Base-by-base conservation (phyloP, 1,284 basidiomycete species). In the Ceratorhiza oryzae-sativae region DNA sequence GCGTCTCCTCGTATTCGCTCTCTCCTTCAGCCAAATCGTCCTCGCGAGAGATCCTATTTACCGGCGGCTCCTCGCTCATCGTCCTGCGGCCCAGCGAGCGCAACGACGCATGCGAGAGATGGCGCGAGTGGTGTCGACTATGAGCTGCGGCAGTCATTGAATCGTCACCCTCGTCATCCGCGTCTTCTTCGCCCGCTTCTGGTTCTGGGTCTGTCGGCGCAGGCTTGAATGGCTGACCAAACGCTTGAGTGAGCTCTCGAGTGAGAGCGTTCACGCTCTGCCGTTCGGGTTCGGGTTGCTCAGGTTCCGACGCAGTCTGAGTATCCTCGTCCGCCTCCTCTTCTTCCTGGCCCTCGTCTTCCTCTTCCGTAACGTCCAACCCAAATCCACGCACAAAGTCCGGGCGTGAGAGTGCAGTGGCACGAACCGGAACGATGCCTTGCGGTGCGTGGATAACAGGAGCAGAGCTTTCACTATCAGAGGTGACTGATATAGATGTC, bases 321-420 rank as follows among this genome's bases (percentile, higher is more conserved):
- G 84, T 84, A 48, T 80, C 80, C 62, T 84, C 84, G 59, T 74
- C 77, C 23, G 27, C 77, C 18, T 72, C 73, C 25, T 78, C 79
- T 59, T 84, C 83, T 27, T 77, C 75, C 18, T 75, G 53, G 12
- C 56, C 80, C 49, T 79, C 80, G 73, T 80, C 79, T 18, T 85
- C 87, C 77, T 92, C 90, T 76, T 91, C 88, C 3, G 90, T 88
- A 72, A 88, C 87, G 75, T 93, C 90, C 58, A 93, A 77, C 1
- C 91, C 90, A 79, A 93, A 93, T 1, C 91, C 91, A 74, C 88
- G 86, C 71, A 81, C 79, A 77, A 92, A 93, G 78, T 93, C 90
- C 3, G 90, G 88, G 34, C 87, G 84, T 10, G 58, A 60, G 27
- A 58, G 53, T 18, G 73, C 55, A 25, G 53, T 58, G 45, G 70